Evolutionary conservation across 2,329 filamentous ascomycete species (phyloP), one percentile per base, ranked within the genome.

Genomic region (Thermoascus crustaceus): DNA sequence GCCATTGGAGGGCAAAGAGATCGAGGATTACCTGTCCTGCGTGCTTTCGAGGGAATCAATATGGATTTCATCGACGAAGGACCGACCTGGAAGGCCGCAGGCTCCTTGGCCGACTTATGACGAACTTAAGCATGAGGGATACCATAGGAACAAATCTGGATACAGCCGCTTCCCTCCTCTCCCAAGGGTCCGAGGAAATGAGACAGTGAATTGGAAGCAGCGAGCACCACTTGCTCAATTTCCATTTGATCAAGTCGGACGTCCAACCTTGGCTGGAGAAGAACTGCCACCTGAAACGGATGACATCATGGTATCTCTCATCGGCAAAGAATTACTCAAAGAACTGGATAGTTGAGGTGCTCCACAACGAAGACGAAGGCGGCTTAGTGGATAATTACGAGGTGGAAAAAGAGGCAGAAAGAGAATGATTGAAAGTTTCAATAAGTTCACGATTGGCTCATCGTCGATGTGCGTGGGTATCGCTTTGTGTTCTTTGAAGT

Each of bases 81-180:
- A 36, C 22, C 35, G 31, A 9, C 36, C 34, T 6, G 39, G 34
- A 16, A 38, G 46, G 7, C 39, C 24, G 10, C 33, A 38, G 16
- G 53, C 56, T 8, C 44, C 46, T 3, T 60, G 56, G 56, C 56
- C 56, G 5, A 43, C 42, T 10, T 39, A 37, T 22, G 52, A 53
- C 20, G 56, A 60, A 36, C 47, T 54, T 37, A 52, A 50, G 36
- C 49, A 55, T 23, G 56, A 60, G 37, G 54, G 54, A 6, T 47
- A 55, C 13, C 47, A 54, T 35, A 38, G 55, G 16, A 44, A 40
- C 26, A 50, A 46, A 14, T 57, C 53, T 18, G 45, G 50, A 9
- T 55, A 51, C 34, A 45, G 44, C 16, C 46, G 55, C 8, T 58
- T 56, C 32, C 48, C 38, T 10, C 54, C 52, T 11, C 35, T 58